Evolutionary conservation across 495 filamentous ascomycete species (phyloP).

Genomic region (Tetracladium marchalianum): DNA sequence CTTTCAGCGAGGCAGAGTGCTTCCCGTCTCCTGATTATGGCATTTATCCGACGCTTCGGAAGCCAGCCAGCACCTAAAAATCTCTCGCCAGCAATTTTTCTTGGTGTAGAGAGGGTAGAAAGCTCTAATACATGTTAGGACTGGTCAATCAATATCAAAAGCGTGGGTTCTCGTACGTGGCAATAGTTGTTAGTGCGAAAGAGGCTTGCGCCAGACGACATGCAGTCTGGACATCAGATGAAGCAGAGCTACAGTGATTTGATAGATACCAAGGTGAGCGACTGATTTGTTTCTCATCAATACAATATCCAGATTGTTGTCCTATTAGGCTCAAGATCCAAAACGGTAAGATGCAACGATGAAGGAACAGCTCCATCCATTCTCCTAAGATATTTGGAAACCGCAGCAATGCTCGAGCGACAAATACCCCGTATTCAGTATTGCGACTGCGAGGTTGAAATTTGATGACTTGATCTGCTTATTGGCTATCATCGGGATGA

Average conservation of each 20-base stretch:
- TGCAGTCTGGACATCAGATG: background rate
- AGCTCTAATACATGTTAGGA: no score
- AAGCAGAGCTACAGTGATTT: constrained; percentile 4
- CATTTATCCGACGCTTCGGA: no score
- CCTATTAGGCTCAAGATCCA: constrained; percentile 17
- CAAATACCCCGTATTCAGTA: background rate
- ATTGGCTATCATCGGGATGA: constrained; percentile 7
- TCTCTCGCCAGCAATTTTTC: no score
- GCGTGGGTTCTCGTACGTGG: constrained; percentile 18
- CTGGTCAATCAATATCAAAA: no score
- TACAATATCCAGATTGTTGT: constrained; percentile 14
- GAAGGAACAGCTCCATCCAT: constrained; percentile 9
- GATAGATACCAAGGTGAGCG: constrained; percentile 17
- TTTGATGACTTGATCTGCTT: constrained; percentile 11
- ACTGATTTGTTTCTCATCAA: constrained; percentile 13
- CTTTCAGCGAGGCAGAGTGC: no score
- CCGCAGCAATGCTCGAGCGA: background rate
- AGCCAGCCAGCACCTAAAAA: no score
- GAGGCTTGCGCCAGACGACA: constrained; percentile 16
- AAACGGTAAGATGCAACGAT: constrained; percentile 13
- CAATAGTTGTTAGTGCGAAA: constrained; percentile 14
- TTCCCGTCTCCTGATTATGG: no score
- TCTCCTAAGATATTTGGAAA: constrained; percentile 1
- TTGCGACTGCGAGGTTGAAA: background rate
- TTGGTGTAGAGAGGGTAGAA: no score